Evolutionary conservation across 345 rosid genomes (phyloP).

Genomic region (Pseudoturritis turrita): DNA sequence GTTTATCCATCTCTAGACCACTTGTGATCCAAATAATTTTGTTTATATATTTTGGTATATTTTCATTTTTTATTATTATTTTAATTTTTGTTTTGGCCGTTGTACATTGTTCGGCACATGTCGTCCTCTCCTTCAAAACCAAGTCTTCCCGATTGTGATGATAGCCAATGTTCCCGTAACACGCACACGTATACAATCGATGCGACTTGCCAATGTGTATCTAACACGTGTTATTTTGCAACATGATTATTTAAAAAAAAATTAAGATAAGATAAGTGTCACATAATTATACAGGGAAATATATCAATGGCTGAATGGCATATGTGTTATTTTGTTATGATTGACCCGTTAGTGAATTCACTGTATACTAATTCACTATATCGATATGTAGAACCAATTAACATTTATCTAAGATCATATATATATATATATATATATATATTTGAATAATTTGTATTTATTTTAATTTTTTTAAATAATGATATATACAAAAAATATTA

Average conservation of each 20-base stretch:
- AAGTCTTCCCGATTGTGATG: constrained; percentile 4
- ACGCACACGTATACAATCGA: constrained; percentile 9
- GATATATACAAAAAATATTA: too few species aligned
- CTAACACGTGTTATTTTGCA: background rate
- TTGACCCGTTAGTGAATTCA: too few species aligned
- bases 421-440: too few species aligned
- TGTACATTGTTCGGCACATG: constrained; percentile 15
- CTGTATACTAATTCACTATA: too few species aligned
- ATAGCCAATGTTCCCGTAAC: constrained; percentile 23
- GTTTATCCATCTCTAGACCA: constrained; percentile 8
- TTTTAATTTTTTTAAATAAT: too few species aligned
- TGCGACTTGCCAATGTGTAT: background rate
- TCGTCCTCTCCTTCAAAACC: constrained; percentile 5
- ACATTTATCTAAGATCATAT: too few species aligned
- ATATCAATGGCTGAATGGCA: background rate
- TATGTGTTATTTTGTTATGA: constrained; percentile 11
- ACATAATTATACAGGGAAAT: background rate
- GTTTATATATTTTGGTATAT: background rate
- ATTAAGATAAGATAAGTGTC: constrained; percentile 1
- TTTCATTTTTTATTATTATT: background rate
- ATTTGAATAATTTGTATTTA: too few species aligned
- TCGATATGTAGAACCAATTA: too few species aligned
- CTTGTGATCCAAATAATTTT: constrained; percentile 9
- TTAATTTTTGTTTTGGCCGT: background rate
- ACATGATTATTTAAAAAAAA: background rate